Conservation (phyloP, 345 rosid genomes). For the Gossypium australe region DNA sequence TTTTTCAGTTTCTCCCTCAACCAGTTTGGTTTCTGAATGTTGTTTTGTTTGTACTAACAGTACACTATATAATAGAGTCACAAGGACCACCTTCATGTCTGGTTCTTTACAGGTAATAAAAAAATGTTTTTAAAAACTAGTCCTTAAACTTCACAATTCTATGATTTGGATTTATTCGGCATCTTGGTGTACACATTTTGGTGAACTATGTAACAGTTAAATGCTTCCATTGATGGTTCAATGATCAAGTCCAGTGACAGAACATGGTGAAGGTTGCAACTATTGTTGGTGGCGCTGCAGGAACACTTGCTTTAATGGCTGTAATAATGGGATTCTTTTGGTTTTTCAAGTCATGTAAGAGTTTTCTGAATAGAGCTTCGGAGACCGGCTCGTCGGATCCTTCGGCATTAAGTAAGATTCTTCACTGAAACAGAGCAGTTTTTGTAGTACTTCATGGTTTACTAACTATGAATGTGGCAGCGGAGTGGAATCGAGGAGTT, state of each 20-base stretch:
- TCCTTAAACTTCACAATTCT: conserved; percentile 11
- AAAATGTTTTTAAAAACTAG: conserved; percentile 6
- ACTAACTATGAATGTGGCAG: conserved; percentile 17
- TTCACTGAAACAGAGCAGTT: neutral
- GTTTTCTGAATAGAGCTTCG: conserved; percentile 27
- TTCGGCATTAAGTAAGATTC: conserved; percentile 36
- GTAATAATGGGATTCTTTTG: conserved; percentile 29
- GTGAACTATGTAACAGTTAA: neutral
- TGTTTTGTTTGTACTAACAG: conserved; percentile 18
- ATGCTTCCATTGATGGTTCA: conserved; percentile 19
- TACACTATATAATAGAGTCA: neutral
- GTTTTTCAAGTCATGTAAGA: conserved; percentile 35
- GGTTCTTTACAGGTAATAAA: conserved; percentile 13
- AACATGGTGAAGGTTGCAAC: conserved; percentile 43
- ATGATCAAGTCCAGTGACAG: conserved; percentile 20
- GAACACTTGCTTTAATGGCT: conserved; percentile 29
- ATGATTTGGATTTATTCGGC: neutral
- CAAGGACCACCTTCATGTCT: conserved; percentile 14
- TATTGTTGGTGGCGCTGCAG: conserved; percentile 40
- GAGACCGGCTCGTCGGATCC: conserved; percentile 62
- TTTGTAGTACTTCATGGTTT: neutral
- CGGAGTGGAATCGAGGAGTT: conserved; percentile 38
- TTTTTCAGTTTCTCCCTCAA: too few relatives aligned
- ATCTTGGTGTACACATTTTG: neutral
- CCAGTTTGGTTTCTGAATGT: conserved; percentile 13